Percentiles rank a stretch among this genome's conserved stretches.
Evolutionary conservation across 768 basidiomycete species (phyloP).

Genomic region (Dacryopinax spathularia): DNA sequence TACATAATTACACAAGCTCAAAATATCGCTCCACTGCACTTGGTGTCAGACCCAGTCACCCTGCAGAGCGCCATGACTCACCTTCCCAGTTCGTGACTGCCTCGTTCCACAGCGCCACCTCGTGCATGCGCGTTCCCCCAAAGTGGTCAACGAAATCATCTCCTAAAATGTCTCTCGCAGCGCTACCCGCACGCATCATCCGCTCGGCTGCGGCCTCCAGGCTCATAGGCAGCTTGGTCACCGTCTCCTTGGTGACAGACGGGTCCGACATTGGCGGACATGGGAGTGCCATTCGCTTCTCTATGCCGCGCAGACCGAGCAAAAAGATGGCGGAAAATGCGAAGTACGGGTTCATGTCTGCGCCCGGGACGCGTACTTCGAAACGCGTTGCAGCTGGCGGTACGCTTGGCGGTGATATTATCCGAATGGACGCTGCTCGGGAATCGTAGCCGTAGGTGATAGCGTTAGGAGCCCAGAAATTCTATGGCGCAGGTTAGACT

Average conservation of each 20-base stretch:
- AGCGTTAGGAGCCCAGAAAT: constrained; percentile 88
- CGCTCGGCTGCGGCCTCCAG: constrained; percentile 63
- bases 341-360: constrained; percentile 92
- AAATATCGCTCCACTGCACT: constrained; percentile 64
- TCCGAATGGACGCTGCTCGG: constrained; percentile 78
- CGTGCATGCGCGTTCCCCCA: constrained; percentile 88
- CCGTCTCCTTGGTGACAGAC: constrained; percentile 29
- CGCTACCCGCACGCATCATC: constrained; percentile 64
- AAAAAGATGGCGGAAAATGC: constrained; percentile 77
- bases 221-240: constrained; percentile 63
- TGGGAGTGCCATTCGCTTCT: constrained; percentile 52
- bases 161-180: constrained; percentile 71
- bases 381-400: constrained; percentile 69
- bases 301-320: constrained; percentile 76
- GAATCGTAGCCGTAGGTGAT: constrained; percentile 94
- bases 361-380: constrained; percentile 89
- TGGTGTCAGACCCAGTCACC: not conserved
- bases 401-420: constrained; percentile 84
- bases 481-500: constrained; percentile 11
- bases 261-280: constrained; percentile 52
- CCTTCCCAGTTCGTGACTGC: constrained; percentile 94
- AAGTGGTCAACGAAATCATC: constrained; percentile 88
- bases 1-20: constrained; percentile 45
- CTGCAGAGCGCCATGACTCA: constrained; percentile 23
- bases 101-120: constrained; percentile 70